Base-by-base conservation (phyloP, 768 basidiomycete species). In the Brasilioporus rufonigricans region DNA sequence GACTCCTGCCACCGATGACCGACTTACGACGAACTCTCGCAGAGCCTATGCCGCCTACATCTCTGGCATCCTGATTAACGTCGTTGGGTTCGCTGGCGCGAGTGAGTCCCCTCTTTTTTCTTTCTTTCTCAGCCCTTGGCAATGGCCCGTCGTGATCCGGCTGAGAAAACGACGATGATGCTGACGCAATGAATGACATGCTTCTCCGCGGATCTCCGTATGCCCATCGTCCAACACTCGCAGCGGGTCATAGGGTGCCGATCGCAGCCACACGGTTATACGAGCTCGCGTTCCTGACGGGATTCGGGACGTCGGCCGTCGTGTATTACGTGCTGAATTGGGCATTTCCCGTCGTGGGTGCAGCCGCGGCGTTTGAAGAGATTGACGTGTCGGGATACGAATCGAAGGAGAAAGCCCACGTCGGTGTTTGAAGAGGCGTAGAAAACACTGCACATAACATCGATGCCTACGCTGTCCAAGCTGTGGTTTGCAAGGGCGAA, bases 231-330 rank as follows among this genome's bases (percentile, higher is more conserved):
- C 38, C n/a, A 5, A 38, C n/a, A 12, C n/a, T 47, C 32, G 50
- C 4, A 81, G 82, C 83, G 29, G 87, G 87, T 9, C 76, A 74
- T 36, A 69, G 65, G 0, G 89, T 91, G 1, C 83, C 87, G 7
- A 64, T 86, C 24, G 81, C 80, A 5, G 89, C 89, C 2, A 88
- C 83, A n/a, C 78, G 82, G 50, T 80, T 89, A 59, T 90, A 87
- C 69, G 73, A 85, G 49, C 78, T 91, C 75, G 84, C 87, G 13
- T 93, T 91, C 79, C 88, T 92, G 72, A 87, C 87, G n/a, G 91
- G 91, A 27, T 87, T 91, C 60, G 83, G 81, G 29, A 79, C 85
- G 40, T 87, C 89, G 2, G 75, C 80, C 10, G 46, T 87, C 55
- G 65, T 87, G 41, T 93, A 93, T 70, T 80, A 74, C 63, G 27